Percentiles rank a stretch among this genome's conserved stretches.
Conservation (phyloP, 2,329 filamentous ascomycete species). For the Aureobasidium sp. region DNA sequence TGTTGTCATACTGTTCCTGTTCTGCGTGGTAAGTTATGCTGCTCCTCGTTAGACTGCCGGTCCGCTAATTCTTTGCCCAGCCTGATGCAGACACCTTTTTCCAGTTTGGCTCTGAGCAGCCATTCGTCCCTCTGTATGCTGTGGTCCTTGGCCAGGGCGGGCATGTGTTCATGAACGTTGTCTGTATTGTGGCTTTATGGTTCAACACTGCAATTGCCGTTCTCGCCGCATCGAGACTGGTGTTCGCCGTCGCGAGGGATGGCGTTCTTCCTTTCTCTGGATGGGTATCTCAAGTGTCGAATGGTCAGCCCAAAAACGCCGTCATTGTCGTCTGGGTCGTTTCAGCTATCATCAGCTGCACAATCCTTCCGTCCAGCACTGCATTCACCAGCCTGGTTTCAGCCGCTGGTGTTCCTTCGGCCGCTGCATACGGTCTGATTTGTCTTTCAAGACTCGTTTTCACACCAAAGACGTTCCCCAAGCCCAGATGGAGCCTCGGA, state of each 20-base stretch:
- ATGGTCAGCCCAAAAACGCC: slow-evolving; percentile 54
- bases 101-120: slow-evolving; percentile 48
- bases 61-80: slow-evolving; percentile 13
- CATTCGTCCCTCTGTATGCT: slow-evolving; percentile 54
- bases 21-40: slow-evolving; percentile 37
- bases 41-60: background rate
- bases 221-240: slow-evolving; percentile 53
- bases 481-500: slow-evolving; percentile 32
- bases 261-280: slow-evolving; percentile 53
- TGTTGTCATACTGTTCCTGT: slow-evolving; percentile 53
- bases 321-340: slow-evolving; percentile 53
- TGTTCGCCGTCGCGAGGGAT: slow-evolving; percentile 57
- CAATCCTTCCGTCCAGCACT: slow-evolving; percentile 48
- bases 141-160: slow-evolving; percentile 49
- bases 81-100: slow-evolving; percentile 49
- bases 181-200: slow-evolving; percentile 42
- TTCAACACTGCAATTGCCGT: slow-evolving; percentile 56
- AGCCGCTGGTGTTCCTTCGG: slow-evolving; percentile 35
- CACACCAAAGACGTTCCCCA: slow-evolving; percentile 31
- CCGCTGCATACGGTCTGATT: slow-evolving; percentile 39
- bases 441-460: slow-evolving; percentile 33
- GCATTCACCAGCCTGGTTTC: slow-evolving; percentile 35
- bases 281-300: slow-evolving; percentile 50
- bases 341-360: slow-evolving; percentile 50
- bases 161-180: slow-evolving; percentile 54